Evolutionary conservation across 1,284 basidiomycete species (phyloP).

Genomic region (Cystobasidiaceae sp.): DNA sequence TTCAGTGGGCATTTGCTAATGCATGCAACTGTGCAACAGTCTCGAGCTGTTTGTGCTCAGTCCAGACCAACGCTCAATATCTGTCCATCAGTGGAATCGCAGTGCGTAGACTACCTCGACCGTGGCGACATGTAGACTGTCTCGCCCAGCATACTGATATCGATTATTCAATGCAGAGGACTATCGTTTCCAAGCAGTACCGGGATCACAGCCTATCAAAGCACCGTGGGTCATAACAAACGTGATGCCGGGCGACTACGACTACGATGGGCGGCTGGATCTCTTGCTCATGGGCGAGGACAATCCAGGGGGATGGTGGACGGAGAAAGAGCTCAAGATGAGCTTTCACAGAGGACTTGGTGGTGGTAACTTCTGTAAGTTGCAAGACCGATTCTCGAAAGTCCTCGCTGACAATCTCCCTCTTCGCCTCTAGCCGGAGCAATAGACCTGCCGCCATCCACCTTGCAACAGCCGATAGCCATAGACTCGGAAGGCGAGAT

Average conservation of each 20-base stretch:
- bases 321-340: constrained; percentile 54
- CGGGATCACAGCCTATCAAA: constrained; percentile 45
- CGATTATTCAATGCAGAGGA: constrained; percentile 49
- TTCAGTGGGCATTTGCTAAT: constrained; percentile 17
- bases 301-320: constrained; percentile 51
- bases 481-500: constrained; percentile 83
- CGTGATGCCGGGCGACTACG: constrained; percentile 85
- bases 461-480: constrained; percentile 71
- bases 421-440: not conserved
- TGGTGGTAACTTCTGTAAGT: constrained; percentile 62
- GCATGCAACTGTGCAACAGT: constrained; percentile 49
- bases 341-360: constrained; percentile 61
- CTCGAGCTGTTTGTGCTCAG: constrained; percentile 74
- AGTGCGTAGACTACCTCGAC: constrained; percentile 51
- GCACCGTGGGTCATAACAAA: constrained; percentile 52
- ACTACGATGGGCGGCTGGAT: constrained; percentile 85
- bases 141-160: not conserved
- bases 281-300: constrained; percentile 69
- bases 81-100: constrained; percentile 77
- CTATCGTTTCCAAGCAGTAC: constrained; percentile 60
- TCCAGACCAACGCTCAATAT: constrained; percentile 64
- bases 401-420: not conserved
- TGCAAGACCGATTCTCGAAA: not conserved
- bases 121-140: not conserved
- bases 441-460: constrained; percentile 57